A percentile compares a stretch with the other conserved stretches of the same genome.
phyloP scores from a whole-genome alignment of 345 rosid genomes.

The Citrus trifoliata region DNA sequence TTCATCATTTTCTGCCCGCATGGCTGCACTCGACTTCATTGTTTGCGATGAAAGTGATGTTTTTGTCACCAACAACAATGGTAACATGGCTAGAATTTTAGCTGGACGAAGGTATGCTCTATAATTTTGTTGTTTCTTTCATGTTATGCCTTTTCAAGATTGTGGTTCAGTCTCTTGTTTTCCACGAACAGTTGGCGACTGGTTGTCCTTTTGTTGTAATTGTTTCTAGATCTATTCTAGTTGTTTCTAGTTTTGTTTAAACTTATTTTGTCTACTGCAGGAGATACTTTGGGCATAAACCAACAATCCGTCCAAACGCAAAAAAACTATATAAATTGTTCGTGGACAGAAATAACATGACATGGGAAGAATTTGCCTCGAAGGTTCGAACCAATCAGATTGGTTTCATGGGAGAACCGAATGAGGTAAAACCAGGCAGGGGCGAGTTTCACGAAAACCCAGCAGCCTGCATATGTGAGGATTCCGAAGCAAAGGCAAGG shows the following conservation, averaged over 20 bases:
- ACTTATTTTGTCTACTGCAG: conserved; percentile 32
- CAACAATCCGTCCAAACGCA: conserved; percentile 81
- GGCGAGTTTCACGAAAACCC: conserved; percentile 96
- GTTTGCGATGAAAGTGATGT: conserved; percentile 94
- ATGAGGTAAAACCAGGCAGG: conserved; percentile 66
- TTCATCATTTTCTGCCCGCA: conserved; percentile 71
- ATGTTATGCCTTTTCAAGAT: background rate
- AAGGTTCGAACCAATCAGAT: conserved; percentile 52
- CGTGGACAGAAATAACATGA: conserved; percentile 57
- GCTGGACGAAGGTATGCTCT: conserved; percentile 81
- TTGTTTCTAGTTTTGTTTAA: background rate
- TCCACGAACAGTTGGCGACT: background rate
- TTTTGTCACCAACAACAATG: conserved; percentile 91
- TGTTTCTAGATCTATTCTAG: background rate
- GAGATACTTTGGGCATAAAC: conserved; percentile 91
- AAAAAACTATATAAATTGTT: conserved; percentile 69
- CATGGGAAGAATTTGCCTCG: conserved; percentile 82
- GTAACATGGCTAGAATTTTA: conserved; percentile 93
- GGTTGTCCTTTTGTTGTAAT: background rate
- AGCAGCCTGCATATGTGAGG: conserved; percentile 67
- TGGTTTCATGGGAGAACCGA: conserved; percentile 90
- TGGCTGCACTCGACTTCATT: conserved; percentile 94
- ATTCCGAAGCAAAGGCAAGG: conserved; percentile 33
- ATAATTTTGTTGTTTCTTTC: background rate
- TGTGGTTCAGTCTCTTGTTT: background rate